These are phyloP conservation scores for Russula foetens DNA, from an alignment of 768 basidiomycete genomes.

Conservation along the genomic window DNA sequence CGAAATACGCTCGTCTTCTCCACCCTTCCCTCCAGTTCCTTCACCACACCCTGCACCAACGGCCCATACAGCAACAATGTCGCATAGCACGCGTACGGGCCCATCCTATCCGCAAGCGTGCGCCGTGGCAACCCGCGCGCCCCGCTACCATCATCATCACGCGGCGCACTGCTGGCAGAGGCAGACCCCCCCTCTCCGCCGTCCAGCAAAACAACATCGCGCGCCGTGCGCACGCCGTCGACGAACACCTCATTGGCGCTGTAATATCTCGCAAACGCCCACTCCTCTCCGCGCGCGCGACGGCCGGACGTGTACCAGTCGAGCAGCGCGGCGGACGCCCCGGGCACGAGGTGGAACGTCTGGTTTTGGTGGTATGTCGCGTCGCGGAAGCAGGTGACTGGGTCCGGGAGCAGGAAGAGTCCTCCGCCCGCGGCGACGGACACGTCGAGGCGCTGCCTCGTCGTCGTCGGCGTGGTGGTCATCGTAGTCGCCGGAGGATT, in stretches of 20 bases:
- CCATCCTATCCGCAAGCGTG: conserved; percentile 50
- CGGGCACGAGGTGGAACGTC: conserved; percentile 55
- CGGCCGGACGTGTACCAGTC: conserved; percentile 94
- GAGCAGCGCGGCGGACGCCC: conserved; percentile 62
- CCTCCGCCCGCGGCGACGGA: conserved; percentile 42
- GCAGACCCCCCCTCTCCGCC: not conserved
- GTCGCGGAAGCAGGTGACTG: conserved; percentile 83
- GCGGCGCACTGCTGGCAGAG: not conserved
- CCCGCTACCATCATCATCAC: not conserved
- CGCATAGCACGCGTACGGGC: conserved; percentile 87
- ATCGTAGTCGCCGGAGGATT: not conserved
- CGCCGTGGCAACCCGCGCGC: conserved; percentile 30
- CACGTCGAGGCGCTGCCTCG: conserved; percentile 58
- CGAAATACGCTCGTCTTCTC: conserved; percentile 56
- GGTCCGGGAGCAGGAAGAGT: conserved; percentile 82
- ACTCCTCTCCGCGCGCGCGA: conserved; percentile 75
- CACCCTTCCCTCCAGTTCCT: conserved; percentile 42
- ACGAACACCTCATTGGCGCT: conserved; percentile 79
- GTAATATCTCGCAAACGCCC: conserved; percentile 80
- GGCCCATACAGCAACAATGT: conserved; percentile 78
- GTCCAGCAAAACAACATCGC: conserved; percentile 75
- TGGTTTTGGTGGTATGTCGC: conserved; percentile 83
- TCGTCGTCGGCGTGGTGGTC: conserved; percentile 26
- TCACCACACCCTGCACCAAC: conserved; percentile 38
- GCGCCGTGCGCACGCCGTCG: conserved; percentile 54